phyloP scores from a whole-genome alignment of 2,329 filamentous ascomycete genomes.

The Cercospora citrullina region DNA sequence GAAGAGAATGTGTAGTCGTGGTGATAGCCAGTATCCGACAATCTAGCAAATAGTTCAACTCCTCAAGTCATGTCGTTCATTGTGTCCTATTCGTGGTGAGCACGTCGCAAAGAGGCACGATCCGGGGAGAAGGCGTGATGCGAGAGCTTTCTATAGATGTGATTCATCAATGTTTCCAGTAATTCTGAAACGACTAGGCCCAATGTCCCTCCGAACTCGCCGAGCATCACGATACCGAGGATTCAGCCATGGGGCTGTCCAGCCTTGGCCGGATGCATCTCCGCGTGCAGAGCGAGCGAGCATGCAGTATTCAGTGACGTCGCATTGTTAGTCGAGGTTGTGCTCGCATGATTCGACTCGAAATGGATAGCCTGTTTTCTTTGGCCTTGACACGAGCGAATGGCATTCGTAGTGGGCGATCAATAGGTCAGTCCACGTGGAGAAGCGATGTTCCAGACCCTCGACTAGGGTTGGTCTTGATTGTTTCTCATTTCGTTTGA shows the following conservation, averaged over 20 bases:
- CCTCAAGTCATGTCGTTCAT: neutral
- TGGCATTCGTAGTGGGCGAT: neutral
- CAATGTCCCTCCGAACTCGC: neutral
- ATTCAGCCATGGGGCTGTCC: neutral
- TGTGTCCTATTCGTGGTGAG: neutral
- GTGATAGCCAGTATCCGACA: neutral
- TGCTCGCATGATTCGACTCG: neutral
- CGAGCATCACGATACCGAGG: neutral
- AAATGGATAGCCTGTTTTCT: neutral
- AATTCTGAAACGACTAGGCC: neutral
- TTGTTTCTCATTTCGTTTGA: neutral
- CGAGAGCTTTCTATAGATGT: neutral
- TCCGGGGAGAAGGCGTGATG: neutral
- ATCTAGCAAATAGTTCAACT: neutral
- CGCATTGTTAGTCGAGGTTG: neutral
- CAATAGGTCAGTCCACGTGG: neutral
- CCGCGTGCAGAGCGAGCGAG: neutral
- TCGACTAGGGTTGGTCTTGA: neutral
- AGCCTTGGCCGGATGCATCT: neutral
- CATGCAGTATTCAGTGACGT: neutral
- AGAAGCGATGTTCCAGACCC: neutral
- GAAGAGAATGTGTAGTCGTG: neutral
- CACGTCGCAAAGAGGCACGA: neutral
- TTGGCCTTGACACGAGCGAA: neutral
- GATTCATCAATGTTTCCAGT: neutral